A percentile compares a stretch with the other conserved stretches of the same genome.
These are phyloP conservation scores for Trametes cubensis DNA, from an alignment of 768 basidiomycete genomes.

Conservation along the genomic window DNA sequence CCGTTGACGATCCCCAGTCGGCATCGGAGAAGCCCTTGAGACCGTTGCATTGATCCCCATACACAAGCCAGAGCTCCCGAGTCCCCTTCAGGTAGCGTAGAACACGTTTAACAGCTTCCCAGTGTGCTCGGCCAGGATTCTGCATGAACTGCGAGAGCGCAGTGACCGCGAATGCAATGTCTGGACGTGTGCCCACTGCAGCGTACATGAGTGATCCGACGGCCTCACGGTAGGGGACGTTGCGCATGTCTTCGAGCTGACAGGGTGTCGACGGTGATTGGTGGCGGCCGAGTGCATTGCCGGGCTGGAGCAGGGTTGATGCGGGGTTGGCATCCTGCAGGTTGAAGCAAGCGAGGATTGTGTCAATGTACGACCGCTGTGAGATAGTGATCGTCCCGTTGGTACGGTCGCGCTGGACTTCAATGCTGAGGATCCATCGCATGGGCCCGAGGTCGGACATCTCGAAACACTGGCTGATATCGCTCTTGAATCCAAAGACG, in stretches of 20 bases:
- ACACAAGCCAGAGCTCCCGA: slow-evolving; percentile 14
- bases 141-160: slow-evolving; percentile 30
- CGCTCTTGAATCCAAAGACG: not conserved
- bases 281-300: not conserved
- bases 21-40: slow-evolving; percentile 34
- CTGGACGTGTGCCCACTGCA: slow-evolving; percentile 12
- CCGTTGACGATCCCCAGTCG: slow-evolving; percentile 31
- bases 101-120: slow-evolving; percentile 32
- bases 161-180: slow-evolving; percentile 29
- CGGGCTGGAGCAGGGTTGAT: slow-evolving; percentile 25
- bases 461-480: slow-evolving; percentile 1
- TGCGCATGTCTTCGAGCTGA: slow-evolving; percentile 14
- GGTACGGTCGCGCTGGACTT: slow-evolving; percentile 19
- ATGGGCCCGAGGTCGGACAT: slow-evolving; percentile 26
- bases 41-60: not conserved
- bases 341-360: slow-evolving; percentile 32
- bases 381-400: slow-evolving; percentile 32
- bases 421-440: slow-evolving; percentile 27
- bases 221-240: slow-evolving; percentile 24
- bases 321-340: slow-evolving; percentile 32
- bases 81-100: slow-evolving; percentile 35
- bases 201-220: slow-evolving; percentile 28
- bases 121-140: slow-evolving; percentile 29
- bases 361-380: slow-evolving; percentile 39
- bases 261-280: slow-evolving; percentile 2